Conservation (phyloP, 257 asterid species). For the Nemophila menziesii region DNA sequence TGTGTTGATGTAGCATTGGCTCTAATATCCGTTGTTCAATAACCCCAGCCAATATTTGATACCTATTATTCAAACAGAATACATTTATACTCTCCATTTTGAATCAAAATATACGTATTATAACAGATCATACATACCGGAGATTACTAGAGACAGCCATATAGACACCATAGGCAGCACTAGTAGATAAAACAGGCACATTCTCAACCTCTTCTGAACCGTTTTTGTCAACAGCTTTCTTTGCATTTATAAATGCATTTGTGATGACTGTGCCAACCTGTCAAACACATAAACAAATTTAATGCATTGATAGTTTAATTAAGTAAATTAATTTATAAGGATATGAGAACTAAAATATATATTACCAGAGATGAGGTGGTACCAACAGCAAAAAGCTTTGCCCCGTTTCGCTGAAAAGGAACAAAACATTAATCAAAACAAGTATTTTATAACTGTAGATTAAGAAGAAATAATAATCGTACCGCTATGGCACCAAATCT, state of each 20-base stretch:
- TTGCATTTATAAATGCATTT: slow-evolving; percentile 63
- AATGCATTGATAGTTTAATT: not conserved
- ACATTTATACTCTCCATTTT: not conserved
- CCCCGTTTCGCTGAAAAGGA: slow-evolving; percentile 65
- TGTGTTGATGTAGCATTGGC: slow-evolving; percentile 71
- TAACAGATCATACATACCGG: slow-evolving; percentile 39
- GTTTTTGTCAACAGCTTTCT: slow-evolving; percentile 55
- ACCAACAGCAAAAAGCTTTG: slow-evolving; percentile 92
- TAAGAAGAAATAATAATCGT: slow-evolving; percentile 15
- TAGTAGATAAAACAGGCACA: slow-evolving; percentile 70
- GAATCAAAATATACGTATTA: too few relatives aligned
- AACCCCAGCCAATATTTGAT: slow-evolving; percentile 86
- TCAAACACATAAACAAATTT: slow-evolving; percentile 2
- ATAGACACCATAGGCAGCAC: slow-evolving; percentile 79
- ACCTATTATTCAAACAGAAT: slow-evolving; percentile 34
- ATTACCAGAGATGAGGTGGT: slow-evolving; percentile 87
- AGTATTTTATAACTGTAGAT: not conserved
- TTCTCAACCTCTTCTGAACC: slow-evolving; percentile 48
- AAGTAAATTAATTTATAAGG: too few relatives aligned
- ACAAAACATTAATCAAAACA: not conserved
- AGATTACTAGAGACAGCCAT: slow-evolving; percentile 92
- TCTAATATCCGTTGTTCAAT: slow-evolving; percentile 73
- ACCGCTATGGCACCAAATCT: slow-evolving; percentile 82
- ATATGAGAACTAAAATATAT: too few relatives aligned
- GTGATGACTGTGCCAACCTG: slow-evolving; percentile 80